Percentiles rank a stretch among this genome's conserved stretches.
Evolutionary conservation across 2,329 filamentous ascomycete genomes (phyloP).

Genomic region (Trichoderma sp.): DNA sequence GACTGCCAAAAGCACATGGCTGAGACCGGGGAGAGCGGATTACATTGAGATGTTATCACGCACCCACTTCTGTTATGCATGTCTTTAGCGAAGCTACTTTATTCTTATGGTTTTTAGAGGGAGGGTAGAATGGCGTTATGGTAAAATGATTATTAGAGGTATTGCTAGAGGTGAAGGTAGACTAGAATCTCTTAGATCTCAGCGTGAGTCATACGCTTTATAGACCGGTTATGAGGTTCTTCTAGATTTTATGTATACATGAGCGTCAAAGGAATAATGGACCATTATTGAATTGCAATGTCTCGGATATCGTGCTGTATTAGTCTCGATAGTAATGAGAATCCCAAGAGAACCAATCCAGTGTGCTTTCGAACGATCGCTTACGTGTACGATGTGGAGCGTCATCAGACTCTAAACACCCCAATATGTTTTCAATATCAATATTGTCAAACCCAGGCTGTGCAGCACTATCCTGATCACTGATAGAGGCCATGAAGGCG

Average conservation of each 20-base stretch:
- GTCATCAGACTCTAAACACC: neutral
- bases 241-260: neutral
- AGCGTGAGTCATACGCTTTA: neutral
- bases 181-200: neutral
- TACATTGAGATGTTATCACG: slow-evolving; percentile 8
- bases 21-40: slow-evolving; percentile 23
- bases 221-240: neutral
- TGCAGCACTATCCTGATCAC: neutral
- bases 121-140: neutral
- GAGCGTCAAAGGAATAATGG: neutral
- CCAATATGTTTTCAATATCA: neutral
- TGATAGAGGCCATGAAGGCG: slow-evolving; percentile 6
- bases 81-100: neutral
- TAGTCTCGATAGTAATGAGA: slow-evolving; percentile 5
- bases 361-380: neutral
- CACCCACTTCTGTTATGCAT: neutral
- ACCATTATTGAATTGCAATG: neutral
- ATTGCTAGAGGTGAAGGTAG: neutral
- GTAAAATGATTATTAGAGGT: neutral
- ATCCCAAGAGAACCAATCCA: slow-evolving; percentile 14
- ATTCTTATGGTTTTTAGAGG: neutral
- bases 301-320: neutral
- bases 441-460: neutral
- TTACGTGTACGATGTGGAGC: neutral
- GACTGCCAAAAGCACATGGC: slow-evolving; percentile 61